These are phyloP conservation scores for Breynia disticha DNA, from an alignment of 441 rosid genomes.

Conservation along the genomic window DNA sequence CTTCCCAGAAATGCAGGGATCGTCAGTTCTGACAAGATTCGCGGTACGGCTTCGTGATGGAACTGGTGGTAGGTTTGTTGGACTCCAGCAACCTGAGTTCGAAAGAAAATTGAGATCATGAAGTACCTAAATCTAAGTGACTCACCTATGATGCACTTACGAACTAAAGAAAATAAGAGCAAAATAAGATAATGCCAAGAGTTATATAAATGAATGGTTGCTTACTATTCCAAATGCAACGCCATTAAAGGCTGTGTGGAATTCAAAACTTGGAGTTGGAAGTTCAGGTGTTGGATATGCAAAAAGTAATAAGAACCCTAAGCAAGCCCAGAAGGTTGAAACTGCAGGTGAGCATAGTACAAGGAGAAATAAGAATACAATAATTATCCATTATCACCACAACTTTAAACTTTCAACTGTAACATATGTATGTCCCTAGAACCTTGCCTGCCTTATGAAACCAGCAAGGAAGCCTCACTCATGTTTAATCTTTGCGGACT, in stretches of 20 bases:
- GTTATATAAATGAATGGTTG: constrained; percentile 7
- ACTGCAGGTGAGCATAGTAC: constrained; percentile 37
- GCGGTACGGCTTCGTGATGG: constrained; percentile 75
- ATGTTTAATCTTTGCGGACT: neutral
- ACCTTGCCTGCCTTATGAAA: too few relatives aligned
- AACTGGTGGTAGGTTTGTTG: constrained; percentile 84
- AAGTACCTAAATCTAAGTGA: neutral
- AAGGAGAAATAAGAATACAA: neutral
- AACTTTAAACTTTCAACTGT: too few relatives aligned
- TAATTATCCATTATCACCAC: neutral
- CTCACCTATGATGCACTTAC: neutral
- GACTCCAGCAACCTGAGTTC: constrained; percentile 64
- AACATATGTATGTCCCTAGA: too few relatives aligned
- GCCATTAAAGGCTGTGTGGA: constrained; percentile 77
- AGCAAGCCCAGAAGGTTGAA: constrained; percentile 72
- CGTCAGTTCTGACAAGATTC: constrained; percentile 43
- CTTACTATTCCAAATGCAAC: constrained; percentile 93
- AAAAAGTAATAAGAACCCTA: constrained; percentile 81
- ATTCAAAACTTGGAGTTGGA: constrained; percentile 95
- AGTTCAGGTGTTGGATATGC: constrained; percentile 92
- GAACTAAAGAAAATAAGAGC: neutral
- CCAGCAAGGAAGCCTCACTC: too few relatives aligned
- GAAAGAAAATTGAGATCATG: constrained; percentile 1
- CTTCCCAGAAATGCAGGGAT: constrained; percentile 39
- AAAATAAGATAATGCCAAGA: neutral